Conservation (phyloP, 1,284 basidiomycete genomes). For the Sporisorium scitamineum region DNA sequence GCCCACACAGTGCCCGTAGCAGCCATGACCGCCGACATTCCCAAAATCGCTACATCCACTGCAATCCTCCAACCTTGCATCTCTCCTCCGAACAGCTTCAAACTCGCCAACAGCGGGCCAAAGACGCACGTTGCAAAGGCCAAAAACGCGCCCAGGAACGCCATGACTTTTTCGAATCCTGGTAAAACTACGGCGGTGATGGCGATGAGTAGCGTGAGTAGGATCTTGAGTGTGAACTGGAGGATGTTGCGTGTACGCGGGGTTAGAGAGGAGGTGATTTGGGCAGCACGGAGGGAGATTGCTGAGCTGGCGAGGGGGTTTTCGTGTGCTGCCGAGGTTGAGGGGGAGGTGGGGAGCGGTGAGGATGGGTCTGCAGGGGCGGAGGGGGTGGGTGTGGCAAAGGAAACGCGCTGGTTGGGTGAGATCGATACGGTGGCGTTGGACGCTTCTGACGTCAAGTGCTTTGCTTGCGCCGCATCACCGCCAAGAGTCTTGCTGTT, state of each 20-base stretch:
- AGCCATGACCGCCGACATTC: conserved; percentile 53
- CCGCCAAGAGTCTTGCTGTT: neutral
- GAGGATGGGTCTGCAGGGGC: neutral
- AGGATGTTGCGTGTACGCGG: conserved; percentile 17
- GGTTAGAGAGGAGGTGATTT: conserved; percentile 13
- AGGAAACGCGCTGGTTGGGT: conserved; percentile 37
- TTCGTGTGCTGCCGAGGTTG: conserved; percentile 10
- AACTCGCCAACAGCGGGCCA: conserved; percentile 60
- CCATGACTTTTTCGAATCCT: conserved; percentile 88
- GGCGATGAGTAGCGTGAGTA: conserved; percentile 54
- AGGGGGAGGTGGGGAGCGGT: neutral
- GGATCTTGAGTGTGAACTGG: conserved; percentile 41
- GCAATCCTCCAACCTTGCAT: conserved; percentile 41
- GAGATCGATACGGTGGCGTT: conserved; percentile 29
- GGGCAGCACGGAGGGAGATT: conserved; percentile 45
- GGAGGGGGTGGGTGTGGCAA: conserved; percentile 14
- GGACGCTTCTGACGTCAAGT: conserved; percentile 12
- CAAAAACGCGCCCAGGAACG: conserved; percentile 85
- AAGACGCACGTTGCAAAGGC: conserved; percentile 76
- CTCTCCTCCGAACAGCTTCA: conserved; percentile 49
- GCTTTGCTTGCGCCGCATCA: neutral
- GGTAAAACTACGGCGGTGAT: conserved; percentile 74
- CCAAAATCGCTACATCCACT: conserved; percentile 54
- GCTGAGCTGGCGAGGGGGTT: conserved; percentile 51
- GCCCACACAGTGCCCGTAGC: conserved; percentile 60